phyloP scores from a whole-genome alignment of 2,329 filamentous ascomycete species.

The Aspergillus arachidicola region DNA sequence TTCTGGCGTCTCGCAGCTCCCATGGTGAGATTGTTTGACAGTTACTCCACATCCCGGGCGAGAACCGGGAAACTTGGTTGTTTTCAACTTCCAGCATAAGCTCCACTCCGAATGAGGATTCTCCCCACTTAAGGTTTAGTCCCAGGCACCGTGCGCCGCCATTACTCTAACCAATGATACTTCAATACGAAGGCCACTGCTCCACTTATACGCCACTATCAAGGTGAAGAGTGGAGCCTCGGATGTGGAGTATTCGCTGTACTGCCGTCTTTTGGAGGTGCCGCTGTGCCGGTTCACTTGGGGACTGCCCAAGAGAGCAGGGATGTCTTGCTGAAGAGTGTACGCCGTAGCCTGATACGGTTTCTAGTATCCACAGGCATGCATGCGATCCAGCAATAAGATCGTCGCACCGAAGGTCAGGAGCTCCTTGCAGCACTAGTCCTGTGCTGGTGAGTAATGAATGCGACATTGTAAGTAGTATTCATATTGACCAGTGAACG shows the following conservation, averaged over 20 bases:
- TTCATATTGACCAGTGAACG: not conserved
- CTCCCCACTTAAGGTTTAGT: not conserved
- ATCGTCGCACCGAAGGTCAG: not conserved
- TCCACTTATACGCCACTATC: not conserved
- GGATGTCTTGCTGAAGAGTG: not conserved
- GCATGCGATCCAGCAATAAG: not conserved
- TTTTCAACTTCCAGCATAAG: not conserved
- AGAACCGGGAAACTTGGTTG: not conserved
- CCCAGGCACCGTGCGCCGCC: conserved; percentile 1
- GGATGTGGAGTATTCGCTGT: not conserved
- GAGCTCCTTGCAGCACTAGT: not conserved
- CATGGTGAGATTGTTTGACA: not conserved
- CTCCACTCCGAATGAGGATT: not conserved
- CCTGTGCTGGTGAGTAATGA: not conserved
- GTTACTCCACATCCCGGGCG: not conserved
- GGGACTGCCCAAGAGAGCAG: not conserved
- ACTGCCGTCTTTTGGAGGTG: not conserved
- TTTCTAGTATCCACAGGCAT: not conserved
- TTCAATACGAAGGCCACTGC: not conserved
- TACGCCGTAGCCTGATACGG: not conserved
- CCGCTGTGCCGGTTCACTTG: not conserved
- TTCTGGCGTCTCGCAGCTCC: not conserved
- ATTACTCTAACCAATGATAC: not conserved
- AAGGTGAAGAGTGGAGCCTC: not conserved
- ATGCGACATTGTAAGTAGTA: not conserved